Evolutionary conservation across 2,329 filamentous ascomycete species (phyloP).

Genomic region (Fusarium penzigii): DNA sequence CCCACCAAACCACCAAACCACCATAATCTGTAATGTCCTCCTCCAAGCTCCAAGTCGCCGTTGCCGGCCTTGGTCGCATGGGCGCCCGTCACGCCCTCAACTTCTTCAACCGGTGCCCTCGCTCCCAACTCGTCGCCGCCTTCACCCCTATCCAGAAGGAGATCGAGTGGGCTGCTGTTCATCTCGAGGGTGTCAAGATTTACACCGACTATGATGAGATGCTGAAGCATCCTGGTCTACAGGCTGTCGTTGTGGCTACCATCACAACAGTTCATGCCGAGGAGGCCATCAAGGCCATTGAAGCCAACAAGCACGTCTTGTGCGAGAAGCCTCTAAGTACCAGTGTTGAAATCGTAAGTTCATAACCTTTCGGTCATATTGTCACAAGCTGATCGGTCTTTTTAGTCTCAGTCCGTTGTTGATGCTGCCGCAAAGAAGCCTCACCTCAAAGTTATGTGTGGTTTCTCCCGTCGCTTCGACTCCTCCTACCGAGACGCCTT

Average conservation of each 20-base stretch:
- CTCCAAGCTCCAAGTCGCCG: slow-evolving; percentile 26
- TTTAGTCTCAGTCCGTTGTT: slow-evolving; percentile 60
- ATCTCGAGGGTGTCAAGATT: slow-evolving; percentile 25
- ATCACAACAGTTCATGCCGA: slow-evolving; percentile 29
- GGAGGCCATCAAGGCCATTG: slow-evolving; percentile 30
- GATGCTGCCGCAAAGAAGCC: slow-evolving; percentile 57
- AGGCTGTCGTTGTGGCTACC: slow-evolving; percentile 28
- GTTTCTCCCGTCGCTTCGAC: slow-evolving; percentile 54
- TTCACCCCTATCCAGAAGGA: slow-evolving; percentile 28
- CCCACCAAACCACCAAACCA: not conserved
- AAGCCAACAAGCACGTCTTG: slow-evolving; percentile 28
- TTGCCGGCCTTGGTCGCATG: slow-evolving; percentile 30
- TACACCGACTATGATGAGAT: slow-evolving; percentile 29
- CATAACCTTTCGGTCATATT: not conserved
- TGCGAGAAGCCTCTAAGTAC: slow-evolving; percentile 30
- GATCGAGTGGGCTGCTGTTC: slow-evolving; percentile 23
- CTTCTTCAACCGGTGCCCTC: slow-evolving; percentile 27
- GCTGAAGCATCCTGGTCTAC: slow-evolving; percentile 29
- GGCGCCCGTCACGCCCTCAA: slow-evolving; percentile 30
- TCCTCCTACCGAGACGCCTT: slow-evolving; percentile 64
- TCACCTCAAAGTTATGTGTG: slow-evolving; percentile 62
- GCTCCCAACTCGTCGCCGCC: slow-evolving; percentile 27
- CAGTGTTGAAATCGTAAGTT: slow-evolving; percentile 53
- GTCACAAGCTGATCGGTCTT: not conserved
- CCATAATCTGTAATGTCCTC: slow-evolving; percentile 13